A percentile compares a stretch with the other conserved stretches of the same genome.
These are phyloP conservation scores for Aspergillus spinulosporus DNA, from an alignment of 2,329 filamentous ascomycete species.

Conservation along the genomic window DNA sequence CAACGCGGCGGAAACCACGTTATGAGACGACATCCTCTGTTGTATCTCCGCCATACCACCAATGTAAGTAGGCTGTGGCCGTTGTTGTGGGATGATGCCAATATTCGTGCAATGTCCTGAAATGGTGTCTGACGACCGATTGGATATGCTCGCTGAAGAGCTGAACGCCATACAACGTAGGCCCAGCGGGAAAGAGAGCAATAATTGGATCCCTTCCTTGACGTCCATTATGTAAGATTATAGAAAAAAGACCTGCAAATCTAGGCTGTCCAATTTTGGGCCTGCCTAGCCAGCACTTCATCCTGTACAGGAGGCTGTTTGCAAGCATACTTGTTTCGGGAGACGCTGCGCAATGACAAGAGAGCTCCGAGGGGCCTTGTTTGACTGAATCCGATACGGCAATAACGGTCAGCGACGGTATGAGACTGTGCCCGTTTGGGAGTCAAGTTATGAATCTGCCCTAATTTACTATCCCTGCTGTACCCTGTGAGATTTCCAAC, in stretches of 20 bases:
- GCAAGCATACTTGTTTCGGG: not conserved
- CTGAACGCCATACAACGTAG: not conserved
- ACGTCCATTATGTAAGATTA: constrained; percentile 10
- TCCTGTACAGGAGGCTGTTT: too few species aligned
- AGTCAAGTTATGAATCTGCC: not conserved
- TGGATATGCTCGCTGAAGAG: not conserved
- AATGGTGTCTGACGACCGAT: not conserved
- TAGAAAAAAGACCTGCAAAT: not conserved
- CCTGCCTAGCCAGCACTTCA: not conserved
- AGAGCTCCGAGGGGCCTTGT: too few species aligned
- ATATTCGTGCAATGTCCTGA: not conserved
- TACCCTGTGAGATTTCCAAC: not conserved
- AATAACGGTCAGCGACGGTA: not conserved
- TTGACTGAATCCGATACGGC: not conserved
- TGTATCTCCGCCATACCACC: not conserved
- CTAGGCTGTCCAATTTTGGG: not conserved
- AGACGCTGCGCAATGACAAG: not conserved
- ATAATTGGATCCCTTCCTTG: not conserved
- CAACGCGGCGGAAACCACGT: constrained; percentile 10
- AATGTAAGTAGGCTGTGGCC: not conserved
- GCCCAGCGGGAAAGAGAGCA: not conserved
- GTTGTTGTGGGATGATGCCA: not conserved
- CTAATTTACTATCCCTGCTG: not conserved
- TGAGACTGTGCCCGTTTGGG: not conserved
- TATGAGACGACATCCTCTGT: constrained; percentile 6